Evolutionary conservation across 495 filamentous ascomycete genomes (phyloP), one percentile per base, ranked within the genome.

Genomic region (Aspergillus haitiensis): DNA sequence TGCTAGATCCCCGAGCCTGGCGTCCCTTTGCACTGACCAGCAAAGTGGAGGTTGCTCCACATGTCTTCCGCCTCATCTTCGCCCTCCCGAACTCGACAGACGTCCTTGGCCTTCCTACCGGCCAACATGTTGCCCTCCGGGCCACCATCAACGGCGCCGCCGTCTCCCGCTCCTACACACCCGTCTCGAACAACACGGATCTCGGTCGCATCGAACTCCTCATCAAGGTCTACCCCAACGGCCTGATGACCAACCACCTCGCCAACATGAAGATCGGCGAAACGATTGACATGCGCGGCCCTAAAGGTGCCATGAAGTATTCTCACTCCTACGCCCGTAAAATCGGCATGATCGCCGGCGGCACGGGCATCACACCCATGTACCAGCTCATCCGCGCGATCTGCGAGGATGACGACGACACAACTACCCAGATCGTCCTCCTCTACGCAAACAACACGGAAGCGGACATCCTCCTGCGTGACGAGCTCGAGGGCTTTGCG

Each of bases 331-430:
- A 66, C 54, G 70, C 72, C 34, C 55, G 61, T 12, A 59, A 63
- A 33, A 72, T 85, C 39, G 75, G 78, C 5, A 77, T 82, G 70
- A 67, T 83, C 15, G 80, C 78, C 4, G 81, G 81, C 33, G 82
- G 82, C 4, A 80, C 81, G 0, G 82, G 81, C 6, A 82, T 84
- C 55, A 84, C 82, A 18, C 82, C 81, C 32, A 82, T 82, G 75
- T 84, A 76, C 67, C 79, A 79, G 60, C 67, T 84, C 15, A 75
- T 83, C 56, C 75, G 77, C 6, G 75, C 76, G 18, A 82, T 84
- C 36, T 78, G 78, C 64, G 74, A 81, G 48, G 75, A 81, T 52
- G 60, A 71, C 2, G 56, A 51, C 13, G 81, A 84, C 64, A 72
- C 66, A 6, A 27, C 1, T 27, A 82, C 81, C 5, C 56, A 76